phyloP scores from a whole-genome alignment of 2,329 filamentous ascomycete genomes.

The Xylariaceae sp. region DNA sequence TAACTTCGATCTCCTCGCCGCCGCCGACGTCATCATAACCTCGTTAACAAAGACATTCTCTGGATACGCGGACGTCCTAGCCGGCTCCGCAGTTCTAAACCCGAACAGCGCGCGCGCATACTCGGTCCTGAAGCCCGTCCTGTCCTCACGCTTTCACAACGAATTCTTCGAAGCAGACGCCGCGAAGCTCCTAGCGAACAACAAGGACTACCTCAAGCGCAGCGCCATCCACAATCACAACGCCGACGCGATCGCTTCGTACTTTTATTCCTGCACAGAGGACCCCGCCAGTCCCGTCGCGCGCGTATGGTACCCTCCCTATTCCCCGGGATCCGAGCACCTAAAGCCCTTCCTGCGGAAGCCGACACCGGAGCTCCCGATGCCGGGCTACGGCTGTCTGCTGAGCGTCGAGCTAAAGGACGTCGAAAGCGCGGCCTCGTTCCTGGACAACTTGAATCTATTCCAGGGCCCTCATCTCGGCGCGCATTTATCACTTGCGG shows the following conservation, averaged over 20 bases:
- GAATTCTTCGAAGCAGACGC: slow-evolving; percentile 46
- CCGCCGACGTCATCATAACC: slow-evolving; percentile 43
- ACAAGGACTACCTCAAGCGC: slow-evolving; percentile 38
- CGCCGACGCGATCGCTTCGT: slow-evolving; percentile 37
- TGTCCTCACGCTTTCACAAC: slow-evolving; percentile 35
- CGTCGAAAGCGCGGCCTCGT: slow-evolving; percentile 37
- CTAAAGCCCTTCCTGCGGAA: slow-evolving; percentile 31
- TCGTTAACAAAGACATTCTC: slow-evolving; percentile 53
- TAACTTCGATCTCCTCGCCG: slow-evolving; percentile 45
- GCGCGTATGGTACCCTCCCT: slow-evolving; percentile 41
- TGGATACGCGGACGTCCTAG: slow-evolving; percentile 43
- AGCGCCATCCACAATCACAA: slow-evolving; percentile 39
- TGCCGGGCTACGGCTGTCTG: slow-evolving; percentile 51
- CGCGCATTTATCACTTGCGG: slow-evolving; percentile 45
- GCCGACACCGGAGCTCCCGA: slow-evolving; percentile 39
- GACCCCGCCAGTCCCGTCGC: slow-evolving; percentile 34
- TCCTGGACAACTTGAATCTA: slow-evolving; percentile 45
- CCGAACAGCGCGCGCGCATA: slow-evolving; percentile 19
- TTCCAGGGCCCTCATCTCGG: slow-evolving; percentile 50
- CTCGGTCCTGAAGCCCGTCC: slow-evolving; percentile 16
- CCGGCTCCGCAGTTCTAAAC: slow-evolving; percentile 24
- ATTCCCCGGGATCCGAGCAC: slow-evolving; percentile 16
- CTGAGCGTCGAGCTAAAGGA: slow-evolving; percentile 46
- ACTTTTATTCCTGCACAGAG: slow-evolving; percentile 32
- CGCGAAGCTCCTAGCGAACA: slow-evolving; percentile 40